phyloP scores from a whole-genome alignment of 2,329 filamentous ascomycete genomes.

The Pseudogymnoascus sp. region DNA sequence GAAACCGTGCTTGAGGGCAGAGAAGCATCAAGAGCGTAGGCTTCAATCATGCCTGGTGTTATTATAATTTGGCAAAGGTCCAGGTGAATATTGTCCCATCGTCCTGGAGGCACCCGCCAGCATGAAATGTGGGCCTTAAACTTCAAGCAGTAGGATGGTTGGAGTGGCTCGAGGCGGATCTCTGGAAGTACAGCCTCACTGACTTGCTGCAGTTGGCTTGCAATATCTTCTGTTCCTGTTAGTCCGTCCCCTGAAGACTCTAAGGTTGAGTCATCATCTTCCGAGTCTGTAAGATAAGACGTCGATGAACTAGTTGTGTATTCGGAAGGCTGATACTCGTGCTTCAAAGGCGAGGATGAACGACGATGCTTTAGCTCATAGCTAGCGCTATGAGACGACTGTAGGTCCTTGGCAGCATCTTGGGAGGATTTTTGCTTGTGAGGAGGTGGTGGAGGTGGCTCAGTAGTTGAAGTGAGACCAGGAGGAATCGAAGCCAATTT shows the following conservation, averaged over 20 bases:
- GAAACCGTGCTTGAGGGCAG: constrained; percentile 21
- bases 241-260: constrained; percentile 43
- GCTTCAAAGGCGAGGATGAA: constrained; percentile 88
- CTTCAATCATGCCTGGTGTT: constrained; percentile 52
- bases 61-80: constrained; percentile 50
- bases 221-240: constrained; percentile 49
- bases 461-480: not conserved
- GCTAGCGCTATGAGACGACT: not conserved
- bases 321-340: constrained; percentile 88
- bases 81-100: constrained; percentile 51
- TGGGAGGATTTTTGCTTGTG: not conserved
- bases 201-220: constrained; percentile 31
- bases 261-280: constrained; percentile 42
- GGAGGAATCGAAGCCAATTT: not conserved
- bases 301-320: constrained; percentile 54
- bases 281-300: constrained; percentile 49
- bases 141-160: constrained; percentile 24
- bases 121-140: constrained; percentile 51
- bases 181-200: constrained; percentile 25
- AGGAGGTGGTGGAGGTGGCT: not conserved
- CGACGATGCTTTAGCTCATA: constrained; percentile 48
- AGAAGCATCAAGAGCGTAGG: constrained; percentile 38
- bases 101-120: constrained; percentile 53
- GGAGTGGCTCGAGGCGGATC: not conserved
- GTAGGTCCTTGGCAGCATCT: not conserved